Percentiles rank a stretch among this genome's conserved stretches.
phyloP scores from a whole-genome alignment of 208 protist genomes.

The Chromosphaera perkinsii region DNA sequence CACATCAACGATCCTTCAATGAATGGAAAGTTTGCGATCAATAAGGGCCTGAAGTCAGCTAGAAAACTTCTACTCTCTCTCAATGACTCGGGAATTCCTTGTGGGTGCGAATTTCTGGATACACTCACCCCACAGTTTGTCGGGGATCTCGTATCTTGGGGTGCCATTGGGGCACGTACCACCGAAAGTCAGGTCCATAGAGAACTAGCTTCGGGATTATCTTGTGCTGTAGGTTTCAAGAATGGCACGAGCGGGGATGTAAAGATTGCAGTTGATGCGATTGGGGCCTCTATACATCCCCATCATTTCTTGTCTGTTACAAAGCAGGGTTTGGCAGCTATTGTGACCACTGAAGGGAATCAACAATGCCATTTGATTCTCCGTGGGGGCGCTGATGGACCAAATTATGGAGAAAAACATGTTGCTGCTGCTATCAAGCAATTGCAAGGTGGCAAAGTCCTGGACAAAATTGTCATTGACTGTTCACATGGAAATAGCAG shows the following conservation, averaged over 20 bases:
- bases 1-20: conserved; percentile 71
- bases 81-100: conserved; percentile 57
- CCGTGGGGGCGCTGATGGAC: conserved; percentile 43
- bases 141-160: conserved; percentile 33
- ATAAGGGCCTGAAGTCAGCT: conserved; percentile 46
- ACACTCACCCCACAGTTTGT: conserved; percentile 69
- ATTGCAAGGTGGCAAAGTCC: conserved; percentile 30
- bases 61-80: conserved; percentile 40
- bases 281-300: conserved; percentile 36
- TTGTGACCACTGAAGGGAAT: conserved; percentile 62
- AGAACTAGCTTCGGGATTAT: conserved; percentile 65
- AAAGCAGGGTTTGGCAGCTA: conserved; percentile 56
- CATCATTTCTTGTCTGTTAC: conserved; percentile 61
- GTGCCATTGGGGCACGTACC: conserved; percentile 66
- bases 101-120: conserved; percentile 64
- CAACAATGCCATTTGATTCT: conserved; percentile 57
- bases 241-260: conserved; percentile 62
- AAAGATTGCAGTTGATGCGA: conserved; percentile 55
- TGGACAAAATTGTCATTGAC: conserved; percentile 55
- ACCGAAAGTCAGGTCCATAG: conserved; percentile 59
- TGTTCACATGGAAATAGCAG: conserved; percentile 57
- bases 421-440: conserved; percentile 12
- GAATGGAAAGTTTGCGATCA: conserved; percentile 49
- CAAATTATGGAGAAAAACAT: conserved; percentile 40
- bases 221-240: conserved; percentile 67